Evolutionary conservation across 2,329 filamentous ascomycete genomes (phyloP), one percentile per base, ranked within the genome.

Genomic region (Chaetoscypha palmicola): DNA sequence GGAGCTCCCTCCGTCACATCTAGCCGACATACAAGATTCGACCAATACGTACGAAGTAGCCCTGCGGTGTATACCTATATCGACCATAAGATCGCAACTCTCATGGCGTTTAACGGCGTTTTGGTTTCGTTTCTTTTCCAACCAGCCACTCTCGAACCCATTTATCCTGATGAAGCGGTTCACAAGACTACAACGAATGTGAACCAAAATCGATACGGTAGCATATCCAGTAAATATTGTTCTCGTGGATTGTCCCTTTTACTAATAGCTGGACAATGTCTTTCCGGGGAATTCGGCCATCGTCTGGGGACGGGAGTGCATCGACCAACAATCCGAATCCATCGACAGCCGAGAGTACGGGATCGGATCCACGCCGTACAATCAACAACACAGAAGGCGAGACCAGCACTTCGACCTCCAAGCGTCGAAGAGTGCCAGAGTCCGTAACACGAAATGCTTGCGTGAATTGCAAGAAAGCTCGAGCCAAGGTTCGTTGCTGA

Each of bases 401-500:
- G 14, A 41, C 43, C 17, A 49, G 38, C 33, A 23, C 19, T 34
- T 43, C 47, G 34, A 50, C 47, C 17, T 52, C 55, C 16, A 61
- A 60, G 50, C 55, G 54, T 41, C 52, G 62, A 46, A 51, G 58
- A 45, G 58, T 59, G 8, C 60, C 60, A n/a, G 58, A 59, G 16
- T 58, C 52, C 5, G 56, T 63, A 1, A 63, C 61, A 38, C 53
- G 54, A 12, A 64, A 63, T 55, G 62, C 62, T n/a, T 64, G 62
- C 43, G 45, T 56, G 11, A 61, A 57, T 22, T 64, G 62, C 46
- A 64, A 62, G 43, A 62, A 62, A 38, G 60, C 61, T 14, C 54
- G 61, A 46, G 55, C 61, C 20, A 64, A 64, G 54, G 62, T 64
- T 45, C 43, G 55, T n/a, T n/a, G n/a, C n/a, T n/a, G n/a, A n/a